Base-by-base conservation (phyloP, 805 yeast genomes). In the Saturnispora zaruensis region DNA sequence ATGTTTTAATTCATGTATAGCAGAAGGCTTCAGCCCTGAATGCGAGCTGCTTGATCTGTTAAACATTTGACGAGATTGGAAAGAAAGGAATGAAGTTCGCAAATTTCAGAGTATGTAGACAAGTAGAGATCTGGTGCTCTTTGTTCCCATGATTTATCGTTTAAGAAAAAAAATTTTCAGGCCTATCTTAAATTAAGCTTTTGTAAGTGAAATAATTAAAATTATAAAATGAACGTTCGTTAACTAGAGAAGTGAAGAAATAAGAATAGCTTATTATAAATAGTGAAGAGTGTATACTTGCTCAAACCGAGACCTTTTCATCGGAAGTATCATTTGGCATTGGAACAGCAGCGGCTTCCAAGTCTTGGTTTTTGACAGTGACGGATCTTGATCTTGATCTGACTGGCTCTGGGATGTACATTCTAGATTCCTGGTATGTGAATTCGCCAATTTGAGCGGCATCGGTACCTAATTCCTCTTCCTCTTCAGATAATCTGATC, bases 361-460 rank as follows among this genome's bases (percentile, higher is more conserved):
- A 57, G 47, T 56, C 54, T 20, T 57, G 49, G 34, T 51, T 50
- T 34, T 56, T 44, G 44, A 52, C 50, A 18, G 57, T 36, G 20
- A 6, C 11, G 23, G 40, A 36, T 34, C 37, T 34, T 34, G 37
- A 34, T 36, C 23, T 70, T 57, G 59, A 66, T 72, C 91, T 80
- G 53, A 83, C 74, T 55, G 95, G 93, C 71, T 85, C 89, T 57
- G 89, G 81, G 51, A 84, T 80, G 68, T 75, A 85, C 57, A 75
- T 75, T 50, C 75, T 77, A 41, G 81, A 82, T 56, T 82, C 87
- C 56, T 71, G 70, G 65, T 76, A 86, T 52, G 95, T 86, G 65
- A 79, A 81, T 68, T 90, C 98, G 59, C 96, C 96, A 62, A 89
- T 87, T 73, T 90, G 89, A 20, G 88, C 81, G 55, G 82, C 76